Evolutionary conservation across 192 early-diverging fungal genomes (phyloP).

Genomic region (Mortierella hygrophila): DNA sequence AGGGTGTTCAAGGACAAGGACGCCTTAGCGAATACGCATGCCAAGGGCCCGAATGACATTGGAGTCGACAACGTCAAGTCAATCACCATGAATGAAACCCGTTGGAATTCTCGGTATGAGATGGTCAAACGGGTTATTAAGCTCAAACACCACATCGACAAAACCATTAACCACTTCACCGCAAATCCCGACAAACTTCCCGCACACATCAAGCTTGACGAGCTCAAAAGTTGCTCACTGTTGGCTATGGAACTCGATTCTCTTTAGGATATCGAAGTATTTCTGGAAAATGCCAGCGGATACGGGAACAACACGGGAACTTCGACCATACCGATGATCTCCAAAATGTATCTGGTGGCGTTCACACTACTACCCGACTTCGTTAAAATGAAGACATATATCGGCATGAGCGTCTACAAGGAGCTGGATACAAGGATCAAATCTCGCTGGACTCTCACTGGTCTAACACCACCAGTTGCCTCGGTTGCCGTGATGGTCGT

Average conservation of each 20-base stretch:
- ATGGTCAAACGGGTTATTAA: conserved; percentile 11
- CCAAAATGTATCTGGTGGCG: conserved; percentile 14
- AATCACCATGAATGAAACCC: conserved; percentile 14
- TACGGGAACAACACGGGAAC: conserved; percentile 9
- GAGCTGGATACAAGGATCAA: conserved; percentile 1
- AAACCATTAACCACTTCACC: conserved; percentile 1
- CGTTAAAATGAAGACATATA: background rate
- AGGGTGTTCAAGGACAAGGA: conserved; percentile 22
- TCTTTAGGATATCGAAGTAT: background rate
- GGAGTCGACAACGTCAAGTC: conserved; percentile 3
- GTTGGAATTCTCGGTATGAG: conserved; percentile 18
- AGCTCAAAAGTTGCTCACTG: conserved; percentile 7
- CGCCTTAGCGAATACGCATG: conserved; percentile 2
- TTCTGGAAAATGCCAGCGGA: conserved; percentile 19
- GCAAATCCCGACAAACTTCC: background rate
- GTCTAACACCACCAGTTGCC: background rate
- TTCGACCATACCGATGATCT: conserved; percentile 17
- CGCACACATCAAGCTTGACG: conserved; percentile 7
- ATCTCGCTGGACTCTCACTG: conserved; percentile 15
- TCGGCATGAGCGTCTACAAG: conserved; percentile 12
- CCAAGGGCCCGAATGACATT: background rate
- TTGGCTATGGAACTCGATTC: background rate
- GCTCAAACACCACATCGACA: conserved; percentile 1
- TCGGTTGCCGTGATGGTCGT: background rate
- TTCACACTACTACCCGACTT: conserved; percentile 7